Evolutionary conservation across 73 alveolate genomes (phyloP), one percentile per base, ranked within the genome.

Genomic region (Vitrella brassicaformis): DNA sequence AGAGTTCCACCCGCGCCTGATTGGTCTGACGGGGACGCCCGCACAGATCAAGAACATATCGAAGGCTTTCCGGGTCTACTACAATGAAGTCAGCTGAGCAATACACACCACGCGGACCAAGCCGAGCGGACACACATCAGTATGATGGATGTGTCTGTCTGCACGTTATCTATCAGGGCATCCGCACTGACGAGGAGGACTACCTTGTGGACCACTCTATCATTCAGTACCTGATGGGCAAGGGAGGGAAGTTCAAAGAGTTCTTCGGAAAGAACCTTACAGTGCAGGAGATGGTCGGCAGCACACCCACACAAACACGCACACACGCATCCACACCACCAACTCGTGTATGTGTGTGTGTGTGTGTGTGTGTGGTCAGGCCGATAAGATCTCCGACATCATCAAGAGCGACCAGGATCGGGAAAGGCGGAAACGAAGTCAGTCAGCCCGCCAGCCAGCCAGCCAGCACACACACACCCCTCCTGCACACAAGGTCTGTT

Each of bases 201-300:
- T 89, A 89, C 71, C 68, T 89, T 31, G 84, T 89, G 31, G 95
- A 89, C 71, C 95, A 89, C 71, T 85, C 95, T 30, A 89, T 89
- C 65, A 85, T 89, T 47, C 85, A 82, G 31, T 89, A 89, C 70
- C 83, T 89, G 71, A 81, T 89, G 29, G 92, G 92, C 68, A 77
- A 68, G 84, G 68, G 68, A 31, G 84, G 84, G 27, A 77, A 77
- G 71, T 77, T 77, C 27, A 71, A 67, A 9, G 84, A 77, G 66
- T 77, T 77, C 47, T 77, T 77, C 27, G 84, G 84, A 22, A 77
- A 77, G 47, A 77, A 77, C 72, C 47, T 77, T 78, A 77, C 84
- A 18, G 84, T 75, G 8, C 66, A 68, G 82, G 76, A 39, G 14
- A n/a, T n/a, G n/a, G n/a, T n/a, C n/a, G n/a, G n/a, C n/a, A n/a